A percentile compares a stretch with the other conserved stretches of the same genome.
phyloP scores from a whole-genome alignment of 2,329 filamentous ascomycete genomes.

The Didymella keratinophila region DNA sequence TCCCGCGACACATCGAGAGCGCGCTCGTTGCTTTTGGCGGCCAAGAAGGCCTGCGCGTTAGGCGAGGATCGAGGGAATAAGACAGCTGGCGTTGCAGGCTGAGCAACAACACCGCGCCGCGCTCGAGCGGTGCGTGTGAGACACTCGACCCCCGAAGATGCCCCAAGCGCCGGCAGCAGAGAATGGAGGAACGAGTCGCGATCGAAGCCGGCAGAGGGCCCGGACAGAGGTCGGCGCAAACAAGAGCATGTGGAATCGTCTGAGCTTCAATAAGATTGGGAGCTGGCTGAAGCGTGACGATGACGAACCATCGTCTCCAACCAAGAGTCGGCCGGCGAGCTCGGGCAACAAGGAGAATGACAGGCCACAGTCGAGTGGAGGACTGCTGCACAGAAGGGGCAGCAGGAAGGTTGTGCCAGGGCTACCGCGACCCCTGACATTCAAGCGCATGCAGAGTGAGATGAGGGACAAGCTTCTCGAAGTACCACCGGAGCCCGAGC shows the following conservation, averaged over 20 bases:
- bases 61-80: slow-evolving; percentile 24
- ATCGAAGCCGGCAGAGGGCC: slow-evolving; percentile 44
- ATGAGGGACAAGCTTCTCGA: slow-evolving; percentile 75
- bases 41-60: slow-evolving; percentile 11
- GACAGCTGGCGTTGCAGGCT: slow-evolving; percentile 25
- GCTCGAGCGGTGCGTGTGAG: slow-evolving; percentile 28
- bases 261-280: slow-evolving; percentile 52
- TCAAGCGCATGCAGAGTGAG: slow-evolving; percentile 85
- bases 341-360: slow-evolving; percentile 43
- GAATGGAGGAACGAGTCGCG: slow-evolving; percentile 40
- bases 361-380: slow-evolving; percentile 46
- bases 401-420: slow-evolving; percentile 75
- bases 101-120: slow-evolving; percentile 30
- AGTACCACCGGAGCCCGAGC: slow-evolving; percentile 67
- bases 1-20: slow-evolving; percentile 23
- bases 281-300: slow-evolving; percentile 53
- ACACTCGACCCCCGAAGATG: slow-evolving; percentile 32
- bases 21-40: slow-evolving; percentile 22
- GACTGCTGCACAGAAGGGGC: slow-evolving; percentile 39
- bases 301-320: slow-evolving; percentile 36
- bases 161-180: slow-evolving; percentile 32
- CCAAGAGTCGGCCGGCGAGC: slow-evolving; percentile 18
- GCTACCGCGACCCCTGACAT: slow-evolving; percentile 78
- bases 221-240: slow-evolving; percentile 46
- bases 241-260: slow-evolving; percentile 48